Conservation (phyloP, 2,329 filamentous ascomycete species). For the Curvularia spicifera region DNA sequence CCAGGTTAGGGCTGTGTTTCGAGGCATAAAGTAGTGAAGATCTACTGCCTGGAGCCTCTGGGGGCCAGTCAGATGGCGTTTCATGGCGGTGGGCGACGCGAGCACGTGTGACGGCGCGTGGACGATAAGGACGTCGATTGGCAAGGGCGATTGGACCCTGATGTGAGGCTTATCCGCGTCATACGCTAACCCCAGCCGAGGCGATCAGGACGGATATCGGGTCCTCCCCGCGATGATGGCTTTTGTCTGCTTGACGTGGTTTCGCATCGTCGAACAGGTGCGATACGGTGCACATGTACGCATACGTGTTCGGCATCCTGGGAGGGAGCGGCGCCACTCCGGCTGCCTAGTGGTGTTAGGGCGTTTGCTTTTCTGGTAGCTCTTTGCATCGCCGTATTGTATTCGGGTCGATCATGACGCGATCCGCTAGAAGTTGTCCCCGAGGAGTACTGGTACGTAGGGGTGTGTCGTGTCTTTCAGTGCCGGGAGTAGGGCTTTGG, state of each 20-base stretch:
- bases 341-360: not conserved
- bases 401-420: not conserved
- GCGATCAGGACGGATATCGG: not conserved
- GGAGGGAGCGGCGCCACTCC: not conserved
- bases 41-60: conserved; percentile 13
- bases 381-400: not conserved
- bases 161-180: conserved; percentile 4
- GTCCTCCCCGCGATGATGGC: not conserved
- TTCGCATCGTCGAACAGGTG: not conserved
- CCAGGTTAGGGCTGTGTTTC: conserved; percentile 30
- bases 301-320: not conserved
- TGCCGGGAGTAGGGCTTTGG: not conserved
- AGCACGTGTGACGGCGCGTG: conserved; percentile 23
- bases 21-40: conserved; percentile 41
- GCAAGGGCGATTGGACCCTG: conserved; percentile 8
- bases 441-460: not conserved
- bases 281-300: not conserved
- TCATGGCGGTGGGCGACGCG: conserved; percentile 13
- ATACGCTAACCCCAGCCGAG: not conserved
- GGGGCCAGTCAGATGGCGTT: conserved; percentile 16
- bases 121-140: conserved; percentile 15
- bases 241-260: not conserved
- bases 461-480: not conserved
- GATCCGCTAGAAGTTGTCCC: not conserved
- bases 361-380: not conserved